Base-by-base conservation (phyloP, 306 rosid species). In the Lathyrus tuberosus region DNA sequence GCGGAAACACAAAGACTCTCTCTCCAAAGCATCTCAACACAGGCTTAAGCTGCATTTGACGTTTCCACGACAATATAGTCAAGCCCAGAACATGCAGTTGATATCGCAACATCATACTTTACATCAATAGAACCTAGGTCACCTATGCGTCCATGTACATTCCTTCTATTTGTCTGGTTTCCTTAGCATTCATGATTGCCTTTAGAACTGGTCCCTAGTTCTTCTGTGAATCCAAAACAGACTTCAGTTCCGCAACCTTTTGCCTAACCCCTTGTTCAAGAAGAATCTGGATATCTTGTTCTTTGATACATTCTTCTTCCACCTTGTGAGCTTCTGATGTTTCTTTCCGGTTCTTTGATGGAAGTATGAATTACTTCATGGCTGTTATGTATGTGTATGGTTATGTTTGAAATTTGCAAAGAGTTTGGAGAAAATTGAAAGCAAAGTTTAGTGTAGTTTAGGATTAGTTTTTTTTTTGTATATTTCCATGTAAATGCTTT, bases 111-210 rank as follows among this genome's bases (percentile, higher is more conserved):
- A 17, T 94, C 97, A 62, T 87, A 91, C 71, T 94, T 88, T 53
- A 89, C 92, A 61, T 91, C 95, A 60, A 94, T 94, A 72, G 99
- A 97, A 72, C 99, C 99, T 74, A 94, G 81, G 84, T 94, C 97
- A 60, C 99, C 99, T 92, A 94, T 81, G 72, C 97, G 92, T 11
- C 99, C 97, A 81, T n/a, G n/a, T 94, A 91, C 80, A 94, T 94
- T 75, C 99, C 99, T 31, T 80, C 87, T 48, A 94, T 88, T 73
- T 49, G 85, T 73, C 82, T 85, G 65, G 87, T 80, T 58, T 90
- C 89, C 86, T 87, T 94, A 1, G 96, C 97, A 78, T 82, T 84
- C 78, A 87, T 74, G 53, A 94, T 85, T 80, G 96, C 95, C 74
- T 84, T 94, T 2, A 87, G 67, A 74, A 94, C 95, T 11, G 95